These are phyloP conservation scores for Iberis pinnata DNA, from an alignment of 345 rosid species.

Conservation along the genomic window DNA sequence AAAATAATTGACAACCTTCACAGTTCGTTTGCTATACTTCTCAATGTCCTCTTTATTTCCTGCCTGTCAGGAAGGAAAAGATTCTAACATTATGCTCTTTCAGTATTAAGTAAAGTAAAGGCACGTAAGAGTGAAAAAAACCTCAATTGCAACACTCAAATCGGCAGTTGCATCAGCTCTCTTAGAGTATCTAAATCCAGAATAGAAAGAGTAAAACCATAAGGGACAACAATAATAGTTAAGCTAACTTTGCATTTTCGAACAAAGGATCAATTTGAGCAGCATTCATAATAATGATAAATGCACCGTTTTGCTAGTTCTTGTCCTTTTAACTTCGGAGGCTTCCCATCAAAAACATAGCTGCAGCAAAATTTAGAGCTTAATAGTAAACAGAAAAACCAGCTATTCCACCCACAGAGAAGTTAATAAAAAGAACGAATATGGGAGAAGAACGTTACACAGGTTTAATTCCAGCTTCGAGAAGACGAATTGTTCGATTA, in stretches of 20 bases:
- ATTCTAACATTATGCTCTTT: not conserved
- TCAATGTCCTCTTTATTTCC: constrained; percentile 88
- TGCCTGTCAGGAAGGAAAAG: constrained; percentile 30
- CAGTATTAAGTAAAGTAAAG: not conserved
- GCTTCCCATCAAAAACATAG: constrained; percentile 85
- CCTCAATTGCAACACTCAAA: constrained; percentile 66
- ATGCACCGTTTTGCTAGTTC: constrained; percentile 79
- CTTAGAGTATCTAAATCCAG: constrained; percentile 55
- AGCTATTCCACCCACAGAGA: not conserved
- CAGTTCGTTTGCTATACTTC: constrained; percentile 87
- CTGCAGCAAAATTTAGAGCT: constrained; percentile 28
- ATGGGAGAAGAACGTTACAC: constrained; percentile 44
- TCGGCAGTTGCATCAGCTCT: constrained; percentile 74
- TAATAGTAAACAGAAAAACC: not conserved
- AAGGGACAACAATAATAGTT: not conserved
- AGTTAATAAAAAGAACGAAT: not conserved
- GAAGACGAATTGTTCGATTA: constrained; percentile 78
- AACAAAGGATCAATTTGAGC: not conserved
- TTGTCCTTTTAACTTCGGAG: constrained; percentile 82
- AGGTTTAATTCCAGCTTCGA: constrained; percentile 95
- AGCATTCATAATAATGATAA: not conserved
- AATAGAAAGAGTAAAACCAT: not conserved
- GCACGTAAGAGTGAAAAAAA: constrained; percentile 17
- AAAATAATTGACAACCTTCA: constrained; percentile 48
- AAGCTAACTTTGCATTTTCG: not conserved